phyloP scores from a whole-genome alignment of 805 yeast species.

The Nakazawaea ishiwadae region DNA sequence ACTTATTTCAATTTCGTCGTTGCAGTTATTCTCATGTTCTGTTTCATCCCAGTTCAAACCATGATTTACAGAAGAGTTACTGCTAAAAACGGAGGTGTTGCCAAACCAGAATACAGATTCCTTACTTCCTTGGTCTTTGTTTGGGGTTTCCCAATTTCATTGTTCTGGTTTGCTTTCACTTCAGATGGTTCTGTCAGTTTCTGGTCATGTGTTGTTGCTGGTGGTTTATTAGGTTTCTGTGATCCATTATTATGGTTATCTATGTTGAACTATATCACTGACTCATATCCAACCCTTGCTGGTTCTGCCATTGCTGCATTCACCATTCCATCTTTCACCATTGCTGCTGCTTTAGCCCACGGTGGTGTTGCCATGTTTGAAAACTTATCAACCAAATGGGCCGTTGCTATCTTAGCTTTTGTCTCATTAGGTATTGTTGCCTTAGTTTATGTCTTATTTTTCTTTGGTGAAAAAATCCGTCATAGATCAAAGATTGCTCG shows the following conservation, averaged over 20 bases:
- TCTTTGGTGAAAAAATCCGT: slow-evolving; percentile 23
- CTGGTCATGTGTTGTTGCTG: slow-evolving; percentile 32
- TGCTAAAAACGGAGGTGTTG: slow-evolving; percentile 26
- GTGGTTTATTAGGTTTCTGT: slow-evolving; percentile 25
- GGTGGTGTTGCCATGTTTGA: slow-evolving; percentile 35
- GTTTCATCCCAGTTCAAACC: slow-evolving; percentile 27
- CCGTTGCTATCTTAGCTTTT: slow-evolving; percentile 28
- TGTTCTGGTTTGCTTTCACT: slow-evolving; percentile 31
- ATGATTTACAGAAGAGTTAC: slow-evolving; percentile 25
- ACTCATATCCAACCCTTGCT: slow-evolving; percentile 27
- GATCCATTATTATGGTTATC: slow-evolving; percentile 32
- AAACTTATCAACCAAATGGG: slow-evolving; percentile 30
- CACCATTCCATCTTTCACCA: slow-evolving; percentile 31
- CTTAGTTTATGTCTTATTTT: slow-evolving; percentile 27
- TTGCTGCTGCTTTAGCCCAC: slow-evolving; percentile 30
- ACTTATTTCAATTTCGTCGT: slow-evolving; percentile 30
- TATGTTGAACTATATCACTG: slow-evolving; percentile 30
- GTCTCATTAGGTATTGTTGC: slow-evolving; percentile 27
- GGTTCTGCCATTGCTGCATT: slow-evolving; percentile 32
- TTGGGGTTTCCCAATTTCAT: slow-evolving; percentile 32
- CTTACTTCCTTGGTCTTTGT: slow-evolving; percentile 26
- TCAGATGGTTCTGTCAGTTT: slow-evolving; percentile 25
- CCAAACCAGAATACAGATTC: slow-evolving; percentile 32
- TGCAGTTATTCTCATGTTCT: slow-evolving; percentile 25
- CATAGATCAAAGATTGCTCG: slow-evolving; percentile 20